Base-by-base conservation (phyloP, 306 rosid species). In the Macrotyloma uniflorum region DNA sequence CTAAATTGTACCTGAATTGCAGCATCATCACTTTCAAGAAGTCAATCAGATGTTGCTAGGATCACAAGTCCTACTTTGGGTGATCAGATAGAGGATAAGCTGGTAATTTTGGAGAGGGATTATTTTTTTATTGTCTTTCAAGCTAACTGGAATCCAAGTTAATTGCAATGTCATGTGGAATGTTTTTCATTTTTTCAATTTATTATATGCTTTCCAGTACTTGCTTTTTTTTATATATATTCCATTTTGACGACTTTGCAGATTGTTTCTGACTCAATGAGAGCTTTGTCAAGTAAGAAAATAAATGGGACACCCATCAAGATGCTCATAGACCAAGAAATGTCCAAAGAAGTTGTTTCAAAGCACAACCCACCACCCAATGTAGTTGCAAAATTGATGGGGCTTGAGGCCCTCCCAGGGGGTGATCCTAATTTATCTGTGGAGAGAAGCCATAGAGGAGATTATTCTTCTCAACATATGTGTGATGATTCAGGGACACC, bases 271-370 rank as follows among this genome's bases (percentile, higher is more conserved):
- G 90, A 82, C 62, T 85, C 77, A 10, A 74, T 76, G 72, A 88
- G 91, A 84, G 86, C 85, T 51, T 63, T 83, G 74, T 83, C 93
- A 51, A 85, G 87, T 78, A 93, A 77, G 66, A 82, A 86, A 73
- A 80, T 79, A 53, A 88, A 84, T 58, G 96, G 93, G 79, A 90
- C 90, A 4, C 97, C 98, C 19, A 93, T 96, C 85, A 96, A 96
- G 88, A 91, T 93, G 96, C 98, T 93, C 84, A 88, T 96, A 83
- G 98, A 93, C 89, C 98, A 88, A 83, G 99, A 96, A 82, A 91
- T 96, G 96, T 90, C 91, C 26, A 93, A 86, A 83, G 98, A 91
- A 70, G 49, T 85, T 50, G 90, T 80, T 78, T 90, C 85, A 68
- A 90, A 67, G 82, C 86, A 79, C 59, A 86, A 69, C 20, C 87